Evolutionary conservation across 352 stramenopile genomes (phyloP).

Genomic region (Albugo candida): DNA sequence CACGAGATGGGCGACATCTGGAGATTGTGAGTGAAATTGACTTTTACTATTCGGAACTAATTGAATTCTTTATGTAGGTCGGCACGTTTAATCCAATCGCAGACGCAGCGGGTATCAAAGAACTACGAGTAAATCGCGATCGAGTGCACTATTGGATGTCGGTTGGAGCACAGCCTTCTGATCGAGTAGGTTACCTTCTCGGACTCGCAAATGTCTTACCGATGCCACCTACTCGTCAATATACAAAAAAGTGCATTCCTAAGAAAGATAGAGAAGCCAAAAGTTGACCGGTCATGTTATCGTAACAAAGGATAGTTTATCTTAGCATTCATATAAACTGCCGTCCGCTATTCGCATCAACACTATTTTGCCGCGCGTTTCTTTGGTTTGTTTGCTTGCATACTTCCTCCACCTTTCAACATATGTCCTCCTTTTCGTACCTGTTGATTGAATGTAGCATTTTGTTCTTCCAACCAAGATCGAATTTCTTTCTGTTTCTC

Average conservation of each 20-base stretch:
- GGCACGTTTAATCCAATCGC: slow-evolving; percentile 79
- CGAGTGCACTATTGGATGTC: slow-evolving; percentile 77
- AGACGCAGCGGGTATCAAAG: slow-evolving; percentile 64
- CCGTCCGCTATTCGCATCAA: no score
- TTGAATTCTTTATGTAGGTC: slow-evolving; percentile 15
- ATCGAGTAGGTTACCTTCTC: slow-evolving; percentile 61
- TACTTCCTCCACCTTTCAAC: slow-evolving; percentile 81
- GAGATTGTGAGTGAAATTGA: slow-evolving; percentile 45
- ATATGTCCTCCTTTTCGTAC: slow-evolving; percentile 88
- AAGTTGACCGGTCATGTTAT: slow-evolving; percentile 12
- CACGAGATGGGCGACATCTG: slow-evolving; percentile 68
- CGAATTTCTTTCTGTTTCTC: slow-evolving; percentile 91
- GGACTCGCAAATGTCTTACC: slow-evolving; percentile 67
- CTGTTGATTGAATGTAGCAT: slow-evolving; percentile 96
- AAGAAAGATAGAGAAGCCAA: slow-evolving; percentile 57
- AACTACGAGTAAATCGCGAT: slow-evolving; percentile 74
- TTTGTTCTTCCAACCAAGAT: slow-evolving; percentile 89
- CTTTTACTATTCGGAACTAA: background rate
- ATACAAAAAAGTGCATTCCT: slow-evolving; percentile 67
- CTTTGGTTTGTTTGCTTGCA: no score
- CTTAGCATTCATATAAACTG: no score
- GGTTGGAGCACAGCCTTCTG: slow-evolving; percentile 67
- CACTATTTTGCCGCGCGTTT: no score
- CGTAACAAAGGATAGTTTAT: no score
- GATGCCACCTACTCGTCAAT: slow-evolving; percentile 64